Conservation (phyloP, 192 early-diverging fungal genomes). For the Dispira simplex region DNA sequence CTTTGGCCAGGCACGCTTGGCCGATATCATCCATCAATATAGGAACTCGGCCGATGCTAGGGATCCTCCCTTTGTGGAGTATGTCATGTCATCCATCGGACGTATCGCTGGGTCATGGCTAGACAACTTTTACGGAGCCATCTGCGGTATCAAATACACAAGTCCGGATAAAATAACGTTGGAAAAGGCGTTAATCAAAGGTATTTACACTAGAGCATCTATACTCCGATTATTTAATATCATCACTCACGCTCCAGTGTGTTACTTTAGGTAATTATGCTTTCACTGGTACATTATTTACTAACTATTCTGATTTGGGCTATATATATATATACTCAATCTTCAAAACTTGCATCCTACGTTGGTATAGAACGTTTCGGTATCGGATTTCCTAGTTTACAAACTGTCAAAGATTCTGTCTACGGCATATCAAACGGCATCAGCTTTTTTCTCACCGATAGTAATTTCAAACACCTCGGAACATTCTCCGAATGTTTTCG, state of each 20-base stretch:
- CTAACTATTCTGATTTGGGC: not conserved
- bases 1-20: constrained; percentile 3
- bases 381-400: not conserved
- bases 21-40: not conserved
- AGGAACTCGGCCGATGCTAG: no score
- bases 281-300: not conserved
- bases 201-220: not conserved
- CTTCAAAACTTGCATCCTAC: not conserved
- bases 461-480: not conserved
- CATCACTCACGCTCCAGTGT: not conserved
- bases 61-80: not conserved
- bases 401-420: constrained; percentile 5
- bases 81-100: not conserved
- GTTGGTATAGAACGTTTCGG: not conserved
- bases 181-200: not conserved
- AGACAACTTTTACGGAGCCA: not conserved
- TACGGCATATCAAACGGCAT: not conserved
- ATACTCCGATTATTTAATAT: not conserved
- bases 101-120: not conserved
- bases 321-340: not conserved
- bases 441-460: constrained; percentile 1
- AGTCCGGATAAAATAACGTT: not conserved
- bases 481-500: not conserved
- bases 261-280: not conserved
- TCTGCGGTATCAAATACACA: not conserved